phyloP scores from a whole-genome alignment of 495 filamentous ascomycete genomes.

The Eremomyces bilateralis region DNA sequence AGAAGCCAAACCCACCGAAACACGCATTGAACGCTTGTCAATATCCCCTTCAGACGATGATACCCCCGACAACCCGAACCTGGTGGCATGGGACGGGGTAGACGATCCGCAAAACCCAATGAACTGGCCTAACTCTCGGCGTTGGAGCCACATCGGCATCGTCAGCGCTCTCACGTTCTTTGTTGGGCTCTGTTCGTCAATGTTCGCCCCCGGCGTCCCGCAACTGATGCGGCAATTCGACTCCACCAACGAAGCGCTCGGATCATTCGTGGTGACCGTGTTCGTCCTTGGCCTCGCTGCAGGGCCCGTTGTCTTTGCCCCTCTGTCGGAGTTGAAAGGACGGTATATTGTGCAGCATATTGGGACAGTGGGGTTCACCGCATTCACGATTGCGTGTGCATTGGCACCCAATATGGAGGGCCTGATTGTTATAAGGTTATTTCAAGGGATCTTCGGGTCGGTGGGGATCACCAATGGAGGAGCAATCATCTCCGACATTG shows the following conservation, averaged over 20 bases:
- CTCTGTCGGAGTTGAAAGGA: constrained; percentile 14
- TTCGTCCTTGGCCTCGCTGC: constrained; percentile 17
- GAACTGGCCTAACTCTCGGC: neutral
- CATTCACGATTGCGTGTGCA: constrained; percentile 19
- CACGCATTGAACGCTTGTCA: no score
- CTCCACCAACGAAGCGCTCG: constrained; percentile 7
- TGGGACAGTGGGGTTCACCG: constrained; percentile 11
- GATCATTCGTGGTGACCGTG: constrained; percentile 11
- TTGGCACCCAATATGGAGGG: constrained; percentile 8
- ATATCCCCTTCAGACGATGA: no score
- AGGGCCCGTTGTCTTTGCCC: constrained; percentile 13
- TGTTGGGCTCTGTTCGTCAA: constrained; percentile 6
- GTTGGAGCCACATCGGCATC: constrained; percentile 2
- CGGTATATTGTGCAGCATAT: constrained; percentile 14
- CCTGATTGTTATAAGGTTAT: constrained; percentile 16
- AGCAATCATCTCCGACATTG: constrained; percentile 14
- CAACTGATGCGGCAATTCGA: constrained; percentile 8
- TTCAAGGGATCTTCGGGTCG: constrained; percentile 15
- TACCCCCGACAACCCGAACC: no score
- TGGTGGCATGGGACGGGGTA: neutral
- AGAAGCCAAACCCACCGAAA: no score
- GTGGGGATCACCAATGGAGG: constrained; percentile 14
- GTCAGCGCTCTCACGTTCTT: constrained; percentile 1
- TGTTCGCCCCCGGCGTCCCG: constrained; percentile 9
- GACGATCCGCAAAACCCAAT: constrained; percentile 1